Evolutionary conservation across 2,329 filamentous ascomycete species (phyloP).

Genomic region (Acrodontium crateriforme): DNA sequence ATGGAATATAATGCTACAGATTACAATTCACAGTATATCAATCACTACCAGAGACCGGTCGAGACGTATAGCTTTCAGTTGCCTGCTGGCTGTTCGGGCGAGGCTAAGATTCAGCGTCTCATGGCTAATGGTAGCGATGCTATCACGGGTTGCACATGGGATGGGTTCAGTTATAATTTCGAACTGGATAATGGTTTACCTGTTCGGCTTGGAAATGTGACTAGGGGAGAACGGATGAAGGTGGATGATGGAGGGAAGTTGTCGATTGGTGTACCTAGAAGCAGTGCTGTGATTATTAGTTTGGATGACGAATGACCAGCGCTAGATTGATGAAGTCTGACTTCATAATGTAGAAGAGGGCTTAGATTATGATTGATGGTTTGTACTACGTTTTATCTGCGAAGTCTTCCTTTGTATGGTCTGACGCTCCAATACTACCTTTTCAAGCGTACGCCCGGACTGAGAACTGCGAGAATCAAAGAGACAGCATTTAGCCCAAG

Average conservation of each 20-base stretch:
- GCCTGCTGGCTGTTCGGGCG: slow-evolving; percentile 13
- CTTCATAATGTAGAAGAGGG: no score
- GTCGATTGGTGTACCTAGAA: slow-evolving; percentile 13
- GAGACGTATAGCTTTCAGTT: slow-evolving; percentile 32
- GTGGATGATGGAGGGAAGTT: slow-evolving; percentile 23
- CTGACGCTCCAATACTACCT: no score
- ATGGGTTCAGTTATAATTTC: slow-evolving; percentile 48
- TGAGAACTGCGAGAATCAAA: no score
- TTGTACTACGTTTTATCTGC: no score
- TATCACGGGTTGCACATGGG: slow-evolving; percentile 46
- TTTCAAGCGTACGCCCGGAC: no score
- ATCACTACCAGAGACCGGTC: slow-evolving; percentile 21
- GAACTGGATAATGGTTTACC: slow-evolving; percentile 43
- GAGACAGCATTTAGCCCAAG: no score
- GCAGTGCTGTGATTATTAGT: slow-evolving; percentile 17
- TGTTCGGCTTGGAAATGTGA: slow-evolving; percentile 42
- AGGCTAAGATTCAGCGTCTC: slow-evolving; percentile 34
- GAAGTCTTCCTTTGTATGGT: no score
- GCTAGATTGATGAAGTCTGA: no score
- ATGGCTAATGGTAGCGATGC: slow-evolving; percentile 51
- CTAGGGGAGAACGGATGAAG: slow-evolving; percentile 32
- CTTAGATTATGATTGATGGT: no score
- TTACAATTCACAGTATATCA: slow-evolving; percentile 29
- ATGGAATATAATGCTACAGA: slow-evolving; percentile 38
- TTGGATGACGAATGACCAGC: slow-evolving; percentile 2